Conservation (phyloP, 2,329 filamentous ascomycete genomes). For the Rhinocladiella mackenziei region DNA sequence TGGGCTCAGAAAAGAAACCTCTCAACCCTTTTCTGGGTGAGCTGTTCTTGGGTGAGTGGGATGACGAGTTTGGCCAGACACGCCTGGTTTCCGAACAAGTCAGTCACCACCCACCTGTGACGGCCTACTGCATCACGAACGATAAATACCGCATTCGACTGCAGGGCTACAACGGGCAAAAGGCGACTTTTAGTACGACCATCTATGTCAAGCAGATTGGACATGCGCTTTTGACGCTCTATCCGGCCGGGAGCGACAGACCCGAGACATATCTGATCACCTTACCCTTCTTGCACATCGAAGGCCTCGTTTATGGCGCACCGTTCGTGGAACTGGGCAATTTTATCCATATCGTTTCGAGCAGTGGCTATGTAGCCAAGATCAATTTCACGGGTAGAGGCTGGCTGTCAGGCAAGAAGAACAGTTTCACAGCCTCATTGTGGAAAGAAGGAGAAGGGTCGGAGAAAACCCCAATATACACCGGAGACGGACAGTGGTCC, state of each 20-base stretch:
- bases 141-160: slow-evolving; percentile 69
- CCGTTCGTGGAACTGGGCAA: slow-evolving; percentile 91
- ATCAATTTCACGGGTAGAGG: slow-evolving; percentile 92
- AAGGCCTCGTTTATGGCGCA: slow-evolving; percentile 69
- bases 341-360: slow-evolving; percentile 78
- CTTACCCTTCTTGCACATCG: slow-evolving; percentile 85
- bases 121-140: slow-evolving; percentile 90
- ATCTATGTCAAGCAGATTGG: slow-evolving; percentile 95
- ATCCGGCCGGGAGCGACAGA: slow-evolving; percentile 48
- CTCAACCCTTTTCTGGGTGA: slow-evolving; percentile 95
- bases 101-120: slow-evolving; percentile 87
- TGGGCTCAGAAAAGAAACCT: slow-evolving; percentile 94
- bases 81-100: slow-evolving; percentile 92
- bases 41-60: slow-evolving; percentile 88
- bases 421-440: slow-evolving; percentile 73
- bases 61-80: slow-evolving; percentile 71
- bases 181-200: slow-evolving; percentile 87
- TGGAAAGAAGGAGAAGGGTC: slow-evolving; percentile 63
- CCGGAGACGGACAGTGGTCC: slow-evolving; percentile 86
- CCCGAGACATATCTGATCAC: slow-evolving; percentile 81
- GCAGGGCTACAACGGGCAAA: slow-evolving; percentile 90
- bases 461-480: slow-evolving; percentile 66
- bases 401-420: slow-evolving; percentile 95
- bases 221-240: slow-evolving; percentile 74
- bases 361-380: slow-evolving; percentile 78